Evolutionary conservation across 371 early-diverging fungal species (phyloP).

Genomic region (Mucor velutinosus): DNA sequence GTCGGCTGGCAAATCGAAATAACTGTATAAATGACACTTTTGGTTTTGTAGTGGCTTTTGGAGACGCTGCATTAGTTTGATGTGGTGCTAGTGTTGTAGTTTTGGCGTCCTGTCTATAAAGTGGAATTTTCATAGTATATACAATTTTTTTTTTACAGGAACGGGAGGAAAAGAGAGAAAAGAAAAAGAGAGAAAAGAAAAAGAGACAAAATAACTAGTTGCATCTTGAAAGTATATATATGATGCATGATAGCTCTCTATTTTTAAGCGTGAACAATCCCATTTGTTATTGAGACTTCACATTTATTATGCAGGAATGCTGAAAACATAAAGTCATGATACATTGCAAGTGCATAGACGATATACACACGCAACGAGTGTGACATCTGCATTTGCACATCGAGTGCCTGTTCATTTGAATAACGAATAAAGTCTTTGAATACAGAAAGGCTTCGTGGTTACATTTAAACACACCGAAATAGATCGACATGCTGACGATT

Average conservation of each 20-base stretch:
- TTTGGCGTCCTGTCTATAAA: not conserved
- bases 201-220: not conserved
- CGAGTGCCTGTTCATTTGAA: no score
- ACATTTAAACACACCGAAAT: not conserved
- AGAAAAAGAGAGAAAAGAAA: not conserved
- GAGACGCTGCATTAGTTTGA: not conserved
- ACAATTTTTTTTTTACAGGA: not conserved
- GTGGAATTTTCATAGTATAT: not conserved
- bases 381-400: no score
- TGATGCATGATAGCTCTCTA: not conserved
- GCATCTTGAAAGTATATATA: not conserved
- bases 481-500: not conserved
- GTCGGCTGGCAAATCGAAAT: slow-evolving; percentile 38
- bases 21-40: slow-evolving; percentile 30
- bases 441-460: not conserved
- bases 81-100: not conserved
- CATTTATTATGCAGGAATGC: not conserved
- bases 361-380: not conserved
- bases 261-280: not conserved
- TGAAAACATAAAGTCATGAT: not conserved
- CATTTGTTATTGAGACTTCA: not conserved
- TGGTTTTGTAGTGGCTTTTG: slow-evolving; percentile 16
- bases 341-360: not conserved
- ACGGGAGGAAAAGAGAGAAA: not conserved
- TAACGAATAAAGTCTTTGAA: not conserved